Evolutionary conservation across 495 filamentous ascomycete species (phyloP), one percentile per base, ranked within the genome.

Genomic region (Podospora didyma): DNA sequence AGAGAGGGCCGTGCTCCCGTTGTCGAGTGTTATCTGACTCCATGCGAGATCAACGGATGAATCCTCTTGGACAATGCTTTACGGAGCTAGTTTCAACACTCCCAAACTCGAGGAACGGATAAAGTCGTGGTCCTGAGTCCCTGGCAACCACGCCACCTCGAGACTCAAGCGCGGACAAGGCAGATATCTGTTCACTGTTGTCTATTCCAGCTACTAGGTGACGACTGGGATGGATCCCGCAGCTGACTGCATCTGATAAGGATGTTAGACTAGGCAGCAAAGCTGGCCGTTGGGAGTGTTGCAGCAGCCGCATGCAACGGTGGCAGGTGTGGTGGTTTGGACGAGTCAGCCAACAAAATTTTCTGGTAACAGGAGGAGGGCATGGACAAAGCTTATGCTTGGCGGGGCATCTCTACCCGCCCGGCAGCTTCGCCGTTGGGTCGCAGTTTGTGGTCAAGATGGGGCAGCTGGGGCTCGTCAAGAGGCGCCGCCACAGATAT

Each of bases 401-500:
- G 12, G 39, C 39, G 39, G 39, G 39, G 39, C 39, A 42, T 16
- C 39, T n/a, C 24, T 49, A 49, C 46, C 46, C 46, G 46, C 46
- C 46, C 23, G 24, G 23, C 39, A 16, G 45, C 47, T 26, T 44
- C 7, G 49, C 34, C 31, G 20, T 17, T 16, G 54, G 54, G 59
- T 22, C 53, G 53, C 56, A 56, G 16, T 17, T 20, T 34, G 45
- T 1, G 53, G 23, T 12, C 37, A 9, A 35, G 23, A 44, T n/a
- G 44, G n/a, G 54, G n/a, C 56, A 31, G 11, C 44, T n/a, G 46
- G 34, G 12, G n/a, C 4, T 4, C 39, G 39, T 42, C 53, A 57
- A 22, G 16, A 56, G 12, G 48, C 44, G 49, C 53, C 22, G 10
- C 2, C 21, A 28, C 20, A 3, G 3, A 17, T n/a, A 45, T 35